These are phyloP conservation scores for Lupinus albus DNA, from an alignment of 306 rosid genomes.

Conservation along the genomic window DNA sequence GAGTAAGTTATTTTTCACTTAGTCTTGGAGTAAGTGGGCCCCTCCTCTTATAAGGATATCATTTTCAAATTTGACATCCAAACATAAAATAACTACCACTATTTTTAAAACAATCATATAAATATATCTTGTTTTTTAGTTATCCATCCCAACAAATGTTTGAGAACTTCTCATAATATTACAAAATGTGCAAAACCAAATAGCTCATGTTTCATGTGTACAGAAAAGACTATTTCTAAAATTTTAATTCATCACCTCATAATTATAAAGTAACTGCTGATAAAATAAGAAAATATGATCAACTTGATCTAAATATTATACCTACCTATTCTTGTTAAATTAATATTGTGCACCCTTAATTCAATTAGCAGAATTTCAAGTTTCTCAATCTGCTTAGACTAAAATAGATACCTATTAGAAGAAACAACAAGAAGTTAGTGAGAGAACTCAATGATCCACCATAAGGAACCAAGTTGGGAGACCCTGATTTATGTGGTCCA, in stretches of 20 bases:
- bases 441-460: constrained; percentile 4
- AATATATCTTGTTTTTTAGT: too few species aligned
- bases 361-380: not conserved
- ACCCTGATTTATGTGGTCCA: constrained; percentile 44
- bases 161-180: too few species aligned
- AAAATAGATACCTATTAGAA: not conserved
- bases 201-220: too few species aligned
- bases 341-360: not conserved
- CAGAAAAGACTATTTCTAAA: too few species aligned
- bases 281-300: not conserved
- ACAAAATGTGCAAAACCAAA: too few species aligned
- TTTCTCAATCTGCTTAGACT: not conserved
- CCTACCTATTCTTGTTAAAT: not conserved
- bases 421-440: not conserved
- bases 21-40: too few species aligned
- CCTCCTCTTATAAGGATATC: too few species aligned
- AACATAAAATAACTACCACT: not conserved
- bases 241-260: too few species aligned
- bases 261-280: too few species aligned
- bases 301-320: not conserved
- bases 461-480: constrained; percentile 5
- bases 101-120: too few species aligned
- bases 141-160: not conserved
- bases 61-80: too few species aligned
- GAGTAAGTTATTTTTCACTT: too few species aligned